A percentile compares a stretch with the other conserved stretches of the same genome.
These are phyloP conservation scores for Cytospora paraplurivora DNA, from an alignment of 2,329 filamentous ascomycete species.

Conservation along the genomic window DNA sequence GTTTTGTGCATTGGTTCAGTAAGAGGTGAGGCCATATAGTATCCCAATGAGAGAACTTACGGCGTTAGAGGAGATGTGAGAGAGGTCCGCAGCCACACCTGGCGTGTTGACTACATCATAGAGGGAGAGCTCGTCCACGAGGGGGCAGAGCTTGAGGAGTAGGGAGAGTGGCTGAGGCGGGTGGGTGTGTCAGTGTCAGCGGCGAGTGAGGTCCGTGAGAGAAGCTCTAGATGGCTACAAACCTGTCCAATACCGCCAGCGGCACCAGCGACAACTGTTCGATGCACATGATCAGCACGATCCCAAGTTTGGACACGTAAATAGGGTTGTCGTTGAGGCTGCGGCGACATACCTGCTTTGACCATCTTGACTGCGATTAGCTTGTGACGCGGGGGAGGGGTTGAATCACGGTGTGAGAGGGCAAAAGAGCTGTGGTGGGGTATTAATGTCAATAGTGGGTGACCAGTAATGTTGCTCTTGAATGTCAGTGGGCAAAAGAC, in stretches of 20 bases:
- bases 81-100: slow-evolving; percentile 93
- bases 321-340: slow-evolving; percentile 16
- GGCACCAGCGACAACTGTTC: slow-evolving; percentile 82
- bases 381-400: slow-evolving; percentile 34
- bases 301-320: slow-evolving; percentile 23
- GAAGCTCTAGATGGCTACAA: slow-evolving; percentile 35
- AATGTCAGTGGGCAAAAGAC: slow-evolving; percentile 18
- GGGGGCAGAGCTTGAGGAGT: slow-evolving; percentile 86
- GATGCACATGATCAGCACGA: slow-evolving; percentile 22
- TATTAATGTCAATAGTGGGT: slow-evolving; percentile 13
- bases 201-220: not conserved
- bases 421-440: slow-evolving; percentile 27
- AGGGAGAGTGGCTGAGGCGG: slow-evolving; percentile 81
- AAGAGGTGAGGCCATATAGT: slow-evolving; percentile 2
- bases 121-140: slow-evolving; percentile 88
- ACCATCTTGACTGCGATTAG: slow-evolving; percentile 39
- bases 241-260: slow-evolving; percentile 99
- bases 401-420: slow-evolving; percentile 8
- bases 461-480: slow-evolving; percentile 19
- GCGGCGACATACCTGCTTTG: slow-evolving; percentile 40
- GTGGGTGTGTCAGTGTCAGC: slow-evolving; percentile 31
- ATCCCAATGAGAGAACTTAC: slow-evolving; percentile 46
- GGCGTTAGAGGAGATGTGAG: slow-evolving; percentile 91
- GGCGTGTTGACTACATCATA: slow-evolving; percentile 99
- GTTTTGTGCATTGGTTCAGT: slow-evolving; percentile 23